Base-by-base conservation (phyloP, 2,329 filamentous ascomycete species). In the Sporothrix luriei region DNA sequence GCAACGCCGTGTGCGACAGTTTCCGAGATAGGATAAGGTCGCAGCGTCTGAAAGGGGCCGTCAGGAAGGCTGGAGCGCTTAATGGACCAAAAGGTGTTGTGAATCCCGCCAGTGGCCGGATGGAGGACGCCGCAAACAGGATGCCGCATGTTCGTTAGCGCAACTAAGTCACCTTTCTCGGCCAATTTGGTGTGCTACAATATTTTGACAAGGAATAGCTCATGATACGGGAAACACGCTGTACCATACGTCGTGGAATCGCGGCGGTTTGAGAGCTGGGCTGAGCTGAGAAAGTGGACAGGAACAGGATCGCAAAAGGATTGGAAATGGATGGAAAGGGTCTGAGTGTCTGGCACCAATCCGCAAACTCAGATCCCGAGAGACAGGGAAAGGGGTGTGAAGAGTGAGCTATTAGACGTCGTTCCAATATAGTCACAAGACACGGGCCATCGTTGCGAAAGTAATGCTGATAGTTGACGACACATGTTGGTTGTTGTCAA, bases 281-380 rank as follows among this genome's bases (percentile, higher is more conserved):
- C 54, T 40, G 54, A 40, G 57, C 57, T 46, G 40, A 62, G 40
- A 62, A 62, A 62, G 46, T 26, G 5, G 33, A 11, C 21, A n/a
- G 55, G 38, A 62, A 61, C 46, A 46, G 33, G 33, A 48, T 29
- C 9, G 55, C 11, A 29, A 40, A 40, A 21, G 21, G 3, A 49
- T 16, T n/a, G 54, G 3, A 38, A 57, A 57, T 57, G 16, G 14
- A 13, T 59, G 55, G 55, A n/a, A 40, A 59, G 9, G 33, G 11
- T 21, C 49, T 66, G 64, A 49, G 43, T 66, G 49, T 54, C 64
- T 57, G 13, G 48, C 33, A 43, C 65, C 65, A 67, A 67, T 67
- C 51, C 65, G 51, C 21, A 16, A n/a, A 24, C 29, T 10, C 38
- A 21, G 65, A 65, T 65, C 40, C 61, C 61, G 61, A 65, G 61